Percentiles rank a stretch among this genome's conserved stretches.
Evolutionary conservation across 1,139 yeast species (phyloP).

Genomic region (Yamadazyma diospyri): DNA sequence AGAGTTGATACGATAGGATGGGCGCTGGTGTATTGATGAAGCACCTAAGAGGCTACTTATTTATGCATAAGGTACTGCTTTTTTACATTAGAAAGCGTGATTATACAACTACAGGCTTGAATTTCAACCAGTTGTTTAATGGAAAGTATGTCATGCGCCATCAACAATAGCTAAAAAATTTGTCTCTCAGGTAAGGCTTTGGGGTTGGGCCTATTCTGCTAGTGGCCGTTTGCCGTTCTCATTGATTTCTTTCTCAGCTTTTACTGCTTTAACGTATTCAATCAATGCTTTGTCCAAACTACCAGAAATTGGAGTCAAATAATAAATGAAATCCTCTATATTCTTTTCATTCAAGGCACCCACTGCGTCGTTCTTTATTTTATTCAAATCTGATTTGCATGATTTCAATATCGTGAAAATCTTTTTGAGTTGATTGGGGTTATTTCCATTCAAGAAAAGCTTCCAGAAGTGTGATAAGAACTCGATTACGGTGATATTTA

Average conservation of each 20-base stretch:
- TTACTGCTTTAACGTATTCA: slow-evolving; percentile 30
- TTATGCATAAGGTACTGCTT: too few species aligned
- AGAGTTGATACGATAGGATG: too few species aligned
- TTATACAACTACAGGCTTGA: too few species aligned
- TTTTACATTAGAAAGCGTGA: too few species aligned
- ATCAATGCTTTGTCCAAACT: slow-evolving; percentile 27
- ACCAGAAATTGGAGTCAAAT: slow-evolving; percentile 27
- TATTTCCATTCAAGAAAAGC: slow-evolving; percentile 33
- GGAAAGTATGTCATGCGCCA: too few species aligned
- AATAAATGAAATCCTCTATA: slow-evolving; percentile 29
- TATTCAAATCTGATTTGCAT: slow-evolving; percentile 25
- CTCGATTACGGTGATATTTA: slow-evolving; percentile 40
- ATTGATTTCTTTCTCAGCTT: slow-evolving; percentile 17
- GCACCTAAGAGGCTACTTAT: too few species aligned
- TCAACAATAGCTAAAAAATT: too few species aligned
- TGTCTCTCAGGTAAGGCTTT: too few species aligned
- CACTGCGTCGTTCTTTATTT: slow-evolving; percentile 18
- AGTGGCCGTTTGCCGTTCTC: slow-evolving; percentile 28
- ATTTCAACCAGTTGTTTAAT: slow-evolving; percentile 1
- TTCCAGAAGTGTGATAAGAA: slow-evolving; percentile 46
- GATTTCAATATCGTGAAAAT: slow-evolving; percentile 33
- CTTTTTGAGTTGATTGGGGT: slow-evolving; percentile 38
- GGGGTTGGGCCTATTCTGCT: slow-evolving; percentile 10
- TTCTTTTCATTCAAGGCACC: slow-evolving; percentile 15
- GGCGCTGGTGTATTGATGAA: too few species aligned